These are phyloP conservation scores for Penicillium subrubescens DNA, from an alignment of 495 filamentous ascomycete species.

Conservation along the genomic window DNA sequence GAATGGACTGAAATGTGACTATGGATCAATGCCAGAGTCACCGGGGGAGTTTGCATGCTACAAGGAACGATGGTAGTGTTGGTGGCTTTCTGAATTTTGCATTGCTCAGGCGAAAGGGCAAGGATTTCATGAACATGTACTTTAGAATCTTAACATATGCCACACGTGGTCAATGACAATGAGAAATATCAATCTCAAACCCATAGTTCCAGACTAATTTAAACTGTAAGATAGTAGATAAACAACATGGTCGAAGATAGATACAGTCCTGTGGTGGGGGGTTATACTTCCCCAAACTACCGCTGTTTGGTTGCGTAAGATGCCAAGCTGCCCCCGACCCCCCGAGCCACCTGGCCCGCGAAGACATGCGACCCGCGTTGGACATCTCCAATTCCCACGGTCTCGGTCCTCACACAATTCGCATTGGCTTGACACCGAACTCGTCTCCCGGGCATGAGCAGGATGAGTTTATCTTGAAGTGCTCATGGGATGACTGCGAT, in stretches of 20 bases:
- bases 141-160: constrained; percentile 24
- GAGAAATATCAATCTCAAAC: constrained; percentile 22
- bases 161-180: constrained; percentile 30
- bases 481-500: constrained; percentile 47
- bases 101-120: constrained; percentile 46
- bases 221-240: not conserved
- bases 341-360: constrained; percentile 20
- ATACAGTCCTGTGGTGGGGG: too few relatives aligned
- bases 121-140: constrained; percentile 24
- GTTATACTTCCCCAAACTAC: not conserved
- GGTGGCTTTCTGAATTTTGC: constrained; percentile 28
- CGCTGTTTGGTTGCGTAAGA: constrained; percentile 20
- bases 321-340: constrained; percentile 20
- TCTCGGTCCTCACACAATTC: constrained; percentile 7
- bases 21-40: not conserved
- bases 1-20: not conserved
- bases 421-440: constrained; percentile 26
- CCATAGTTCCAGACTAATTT: not conserved
- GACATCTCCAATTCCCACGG: not conserved
- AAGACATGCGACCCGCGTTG: constrained; percentile 22
- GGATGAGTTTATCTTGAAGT: constrained; percentile 33
- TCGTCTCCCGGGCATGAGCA: constrained; percentile 24
- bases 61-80: constrained; percentile 15
- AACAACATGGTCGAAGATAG: not conserved
- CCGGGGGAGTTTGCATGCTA: not conserved